These are phyloP conservation scores for Mucor indicus DNA, from an alignment of 371 early-diverging fungal species.

Conservation along the genomic window DNA sequence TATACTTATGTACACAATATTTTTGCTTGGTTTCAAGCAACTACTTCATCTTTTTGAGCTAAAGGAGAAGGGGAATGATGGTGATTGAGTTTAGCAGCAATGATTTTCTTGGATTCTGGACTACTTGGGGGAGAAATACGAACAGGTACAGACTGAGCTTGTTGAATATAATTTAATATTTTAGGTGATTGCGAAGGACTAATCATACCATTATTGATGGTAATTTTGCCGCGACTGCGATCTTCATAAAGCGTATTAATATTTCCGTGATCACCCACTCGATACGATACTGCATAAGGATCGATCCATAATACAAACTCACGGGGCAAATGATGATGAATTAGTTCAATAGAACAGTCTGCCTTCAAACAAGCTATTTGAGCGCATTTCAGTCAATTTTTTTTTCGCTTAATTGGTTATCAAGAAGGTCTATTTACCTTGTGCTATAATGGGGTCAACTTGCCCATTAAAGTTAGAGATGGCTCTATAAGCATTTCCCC, in stretches of 20 bases:
- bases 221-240: slow-evolving; percentile 36
- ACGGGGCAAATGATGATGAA: slow-evolving; percentile 56
- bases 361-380: slow-evolving; percentile 45
- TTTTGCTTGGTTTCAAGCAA: no score
- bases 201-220: no score
- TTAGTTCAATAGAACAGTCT: slow-evolving; percentile 25
- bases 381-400: neutral
- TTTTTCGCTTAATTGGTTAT: neutral
- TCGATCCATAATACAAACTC: slow-evolving; percentile 80
- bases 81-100: no score
- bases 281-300: slow-evolving; percentile 68
- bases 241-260: slow-evolving; percentile 67
- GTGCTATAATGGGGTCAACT: slow-evolving; percentile 56
- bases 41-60: no score
- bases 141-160: slow-evolving; percentile 33
- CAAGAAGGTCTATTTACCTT: slow-evolving; percentile 21
- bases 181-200: neutral
- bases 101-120: no score
- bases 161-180: slow-evolving; percentile 5
- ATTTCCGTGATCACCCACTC: slow-evolving; percentile 69
- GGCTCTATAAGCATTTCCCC: slow-evolving; percentile 74
- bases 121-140: slow-evolving; percentile 54
- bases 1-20: no score
- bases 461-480: slow-evolving; percentile 63
- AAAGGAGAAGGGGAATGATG: no score